A percentile compares a stretch with the other conserved stretches of the same genome.
Evolutionary conservation across 164 flowering plant genomes (phyloP).

Genomic region (Sedum album): DNA sequence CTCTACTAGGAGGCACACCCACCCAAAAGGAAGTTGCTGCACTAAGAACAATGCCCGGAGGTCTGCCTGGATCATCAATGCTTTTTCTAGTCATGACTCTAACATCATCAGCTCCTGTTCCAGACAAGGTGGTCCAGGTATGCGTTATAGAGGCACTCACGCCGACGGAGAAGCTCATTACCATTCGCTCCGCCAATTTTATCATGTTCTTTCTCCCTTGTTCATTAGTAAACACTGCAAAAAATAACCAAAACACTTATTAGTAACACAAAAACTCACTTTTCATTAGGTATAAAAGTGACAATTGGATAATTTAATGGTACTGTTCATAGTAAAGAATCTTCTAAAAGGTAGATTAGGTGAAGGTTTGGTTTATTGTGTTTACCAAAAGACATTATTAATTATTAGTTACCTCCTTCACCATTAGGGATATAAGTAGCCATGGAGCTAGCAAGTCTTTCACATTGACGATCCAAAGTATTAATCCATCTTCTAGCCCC

Average conservation of each 20-base stretch:
- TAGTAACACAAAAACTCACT: no score
- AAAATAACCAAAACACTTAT: neutral
- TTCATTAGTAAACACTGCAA: conserved; percentile 44
- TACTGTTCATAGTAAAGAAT: neutral
- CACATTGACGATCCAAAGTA: conserved; percentile 66
- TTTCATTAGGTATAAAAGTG: no score
- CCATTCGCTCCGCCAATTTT: conserved; percentile 83
- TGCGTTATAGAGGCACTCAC: conserved; percentile 78
- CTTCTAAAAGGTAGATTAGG: neutral
- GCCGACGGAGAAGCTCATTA: conserved; percentile 67
- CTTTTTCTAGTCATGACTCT: conserved; percentile 77
- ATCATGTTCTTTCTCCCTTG: conserved; percentile 76
- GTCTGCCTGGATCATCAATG: conserved; percentile 74
- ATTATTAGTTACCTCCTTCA: conserved; percentile 64
- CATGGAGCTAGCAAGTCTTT: conserved; percentile 76
- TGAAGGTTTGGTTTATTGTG: neutral
- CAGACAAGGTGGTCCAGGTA: conserved; percentile 69
- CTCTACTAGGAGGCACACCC: conserved; percentile 52
- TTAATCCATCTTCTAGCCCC: conserved; percentile 87
- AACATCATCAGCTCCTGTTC: conserved; percentile 69
- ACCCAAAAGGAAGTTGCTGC: conserved; percentile 91
- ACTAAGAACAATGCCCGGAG: conserved; percentile 76
- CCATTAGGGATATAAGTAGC: conserved; percentile 57
- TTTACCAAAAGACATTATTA: neutral
- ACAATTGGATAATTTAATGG: no score